Evolutionary conservation across 176 grass and related monocot species (phyloP).

Genomic region (Puccinellia tenuiflora): DNA sequence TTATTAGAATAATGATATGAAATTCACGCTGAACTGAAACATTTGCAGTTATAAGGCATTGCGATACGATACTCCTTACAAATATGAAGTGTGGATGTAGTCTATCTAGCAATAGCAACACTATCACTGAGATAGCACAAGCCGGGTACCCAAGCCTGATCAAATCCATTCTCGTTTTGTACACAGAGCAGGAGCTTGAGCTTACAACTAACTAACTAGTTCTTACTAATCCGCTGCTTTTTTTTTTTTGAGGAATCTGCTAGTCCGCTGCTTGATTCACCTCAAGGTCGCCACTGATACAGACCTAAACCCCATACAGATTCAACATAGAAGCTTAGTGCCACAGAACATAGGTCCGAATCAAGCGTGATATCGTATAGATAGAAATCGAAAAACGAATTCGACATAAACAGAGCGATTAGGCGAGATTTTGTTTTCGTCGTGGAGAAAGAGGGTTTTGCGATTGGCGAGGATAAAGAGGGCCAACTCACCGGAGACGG

Average conservation of each 20-base stretch:
- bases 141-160: neutral
- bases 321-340: neutral
- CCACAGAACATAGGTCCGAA: neutral
- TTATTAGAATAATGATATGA: neutral
- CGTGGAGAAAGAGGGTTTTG: neutral
- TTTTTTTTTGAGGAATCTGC: too few relatives aligned
- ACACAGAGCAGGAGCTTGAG: neutral
- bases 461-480: neutral
- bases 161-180: neutral
- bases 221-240: neutral
- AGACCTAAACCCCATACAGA: neutral
- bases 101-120: neutral
- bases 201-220: constrained; percentile 26
- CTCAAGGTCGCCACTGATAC: neutral
- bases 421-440: neutral
- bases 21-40: neutral
- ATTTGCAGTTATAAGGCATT: neutral
- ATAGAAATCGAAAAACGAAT: neutral
- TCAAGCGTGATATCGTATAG: neutral
- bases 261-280: neutral
- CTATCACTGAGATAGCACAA: neutral
- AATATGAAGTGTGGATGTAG: neutral
- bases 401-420: neutral
- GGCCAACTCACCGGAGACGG: constrained; percentile 26
- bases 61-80: neutral